Conservation (phyloP, 257 asterid genomes). For the Solanum tarapatanum region DNA sequence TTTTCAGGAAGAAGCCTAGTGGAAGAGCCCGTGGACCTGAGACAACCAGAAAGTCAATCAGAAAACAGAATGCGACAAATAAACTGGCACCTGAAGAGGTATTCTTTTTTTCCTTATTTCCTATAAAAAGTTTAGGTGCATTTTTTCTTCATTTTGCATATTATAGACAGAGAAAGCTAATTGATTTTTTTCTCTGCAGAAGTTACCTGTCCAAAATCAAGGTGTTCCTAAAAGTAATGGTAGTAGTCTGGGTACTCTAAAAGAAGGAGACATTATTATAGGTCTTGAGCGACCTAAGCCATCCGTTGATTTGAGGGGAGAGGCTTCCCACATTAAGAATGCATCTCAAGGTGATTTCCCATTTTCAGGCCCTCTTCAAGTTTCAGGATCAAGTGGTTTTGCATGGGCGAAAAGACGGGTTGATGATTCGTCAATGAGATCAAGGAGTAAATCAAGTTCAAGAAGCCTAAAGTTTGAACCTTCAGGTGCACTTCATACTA, state of each 20-base stretch:
- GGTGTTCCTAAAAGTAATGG: conserved; percentile 25
- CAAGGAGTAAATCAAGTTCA: conserved; percentile 74
- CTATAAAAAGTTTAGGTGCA: not conserved
- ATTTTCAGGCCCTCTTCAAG: conserved; percentile 72
- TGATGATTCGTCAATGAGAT: conserved; percentile 54
- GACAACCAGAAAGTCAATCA: conserved; percentile 43
- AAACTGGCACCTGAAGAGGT: conserved; percentile 85
- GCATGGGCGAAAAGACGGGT: conserved; percentile 81
- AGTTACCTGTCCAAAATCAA: conserved; percentile 40
- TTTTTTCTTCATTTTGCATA: not conserved
- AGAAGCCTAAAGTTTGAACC: conserved; percentile 80
- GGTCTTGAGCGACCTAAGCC: conserved; percentile 40
- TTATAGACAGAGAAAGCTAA: not conserved
- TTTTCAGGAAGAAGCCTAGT: conserved; percentile 44
- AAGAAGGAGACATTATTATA: conserved; percentile 29
- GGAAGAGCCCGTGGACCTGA: conserved; percentile 79
- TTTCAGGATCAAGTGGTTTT: conserved; percentile 87
- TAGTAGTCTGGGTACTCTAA: conserved; percentile 11
- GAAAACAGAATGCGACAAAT: conserved; percentile 53
- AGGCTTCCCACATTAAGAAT: conserved; percentile 56
- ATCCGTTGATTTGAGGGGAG: conserved; percentile 21
- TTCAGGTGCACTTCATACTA: conserved; percentile 38
- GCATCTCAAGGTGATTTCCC: conserved; percentile 83
- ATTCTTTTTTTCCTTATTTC: not conserved
- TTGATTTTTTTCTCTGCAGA: conserved; percentile 25